Evolutionary conservation across 495 filamentous ascomycete genomes (phyloP), one percentile per base, ranked within the genome.

Genomic region (Tuber borchii): DNA sequence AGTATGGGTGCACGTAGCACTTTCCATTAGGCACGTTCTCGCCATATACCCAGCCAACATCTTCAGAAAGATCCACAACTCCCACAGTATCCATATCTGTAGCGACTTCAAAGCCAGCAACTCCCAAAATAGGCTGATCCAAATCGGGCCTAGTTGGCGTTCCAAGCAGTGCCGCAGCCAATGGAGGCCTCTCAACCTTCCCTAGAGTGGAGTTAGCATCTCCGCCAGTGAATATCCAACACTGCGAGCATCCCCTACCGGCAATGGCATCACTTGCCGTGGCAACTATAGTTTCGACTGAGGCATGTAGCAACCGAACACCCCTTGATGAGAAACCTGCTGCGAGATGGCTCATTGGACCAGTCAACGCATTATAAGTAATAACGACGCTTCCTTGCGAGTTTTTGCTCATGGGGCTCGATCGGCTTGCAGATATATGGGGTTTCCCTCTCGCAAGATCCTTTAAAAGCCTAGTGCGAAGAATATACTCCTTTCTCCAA

Each of bases 401-500:
- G 65, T 73, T 73, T 6, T 73, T 78, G 31, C 45, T 74, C 34
- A 61, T 40, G 26, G 45, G 43, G 16, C 17, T 68, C 48, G 73
- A 46, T 61, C 26, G 43, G n/a, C 72, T 78, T n/a, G 74, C 69
- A 26, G 69, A 45, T 26, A 71, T 70, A 70, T 72, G 74, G 19
- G 79, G 22, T 40, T 76, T 83, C 34, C 82, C 82, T 61, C 39
- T 82, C 5, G 61, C 65, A 40, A 83, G 71, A 48, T 56, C 74
- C 45, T 81, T 75, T 34, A 83, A 75, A 44, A 83, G 77, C 7
- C 76, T 72, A 43, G 82, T 83, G 14, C 82, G 78, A 70, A 83
- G 81, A 8, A 83, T 78, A 71, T 83, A 83, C 71, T 83, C 82
- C 51, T 81, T 83, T 73, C 79, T 81, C 82, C 82, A 83, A 68